Evolutionary conservation across 148 eudicot species (phyloP).

Genomic region (Bassia scoparia): DNA sequence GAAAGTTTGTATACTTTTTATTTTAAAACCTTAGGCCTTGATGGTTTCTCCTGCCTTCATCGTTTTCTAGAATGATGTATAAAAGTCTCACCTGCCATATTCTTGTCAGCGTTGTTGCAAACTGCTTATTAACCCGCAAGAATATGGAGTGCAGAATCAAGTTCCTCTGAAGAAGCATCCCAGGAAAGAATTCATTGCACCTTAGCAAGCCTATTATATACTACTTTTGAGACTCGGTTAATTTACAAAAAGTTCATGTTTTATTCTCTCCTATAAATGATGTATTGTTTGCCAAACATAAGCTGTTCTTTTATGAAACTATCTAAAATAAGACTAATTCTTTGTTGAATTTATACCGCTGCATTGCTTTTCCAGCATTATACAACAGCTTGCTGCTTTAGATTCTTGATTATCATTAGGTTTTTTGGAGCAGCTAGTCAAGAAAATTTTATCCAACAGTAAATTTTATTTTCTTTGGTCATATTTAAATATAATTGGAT

Average conservation of each 20-base stretch:
- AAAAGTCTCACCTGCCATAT: conserved; percentile 7
- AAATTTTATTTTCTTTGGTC: background rate
- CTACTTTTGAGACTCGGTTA: conserved; percentile 80
- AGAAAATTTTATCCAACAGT: background rate
- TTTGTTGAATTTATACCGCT: no score
- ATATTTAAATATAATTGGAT: no score
- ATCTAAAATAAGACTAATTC: no score
- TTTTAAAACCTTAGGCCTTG: background rate
- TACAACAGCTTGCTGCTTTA: background rate
- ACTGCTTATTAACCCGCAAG: conserved; percentile 80
- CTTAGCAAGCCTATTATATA: conserved; percentile 83
- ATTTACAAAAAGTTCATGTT: background rate
- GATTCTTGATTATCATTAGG: background rate
- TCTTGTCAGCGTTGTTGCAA: conserved; percentile 86
- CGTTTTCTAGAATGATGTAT: background rate
- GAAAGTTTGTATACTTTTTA: no score
- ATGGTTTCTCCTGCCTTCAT: background rate
- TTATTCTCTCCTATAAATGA: background rate
- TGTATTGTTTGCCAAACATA: background rate
- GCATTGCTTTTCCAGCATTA: background rate
- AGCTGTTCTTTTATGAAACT: background rate
- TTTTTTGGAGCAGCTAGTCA: background rate
- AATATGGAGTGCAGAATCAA: conserved; percentile 95
- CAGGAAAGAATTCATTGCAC: conserved; percentile 76
- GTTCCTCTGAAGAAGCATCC: conserved; percentile 82